Base-by-base conservation (phyloP, 768 basidiomycete species). In the Pulveroboletus ravenelii region DNA sequence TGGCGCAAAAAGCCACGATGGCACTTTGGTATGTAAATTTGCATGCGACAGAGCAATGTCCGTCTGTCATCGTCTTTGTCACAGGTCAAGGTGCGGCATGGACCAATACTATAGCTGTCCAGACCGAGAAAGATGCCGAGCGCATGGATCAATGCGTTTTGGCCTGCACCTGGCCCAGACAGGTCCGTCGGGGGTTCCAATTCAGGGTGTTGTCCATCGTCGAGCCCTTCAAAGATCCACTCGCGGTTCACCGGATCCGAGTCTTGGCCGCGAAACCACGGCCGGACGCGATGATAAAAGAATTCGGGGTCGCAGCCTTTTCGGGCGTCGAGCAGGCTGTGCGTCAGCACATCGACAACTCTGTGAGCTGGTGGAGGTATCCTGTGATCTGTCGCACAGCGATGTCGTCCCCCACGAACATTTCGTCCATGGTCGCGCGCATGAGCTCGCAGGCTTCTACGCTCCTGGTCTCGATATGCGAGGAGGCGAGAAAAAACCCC, bases 161-260 rank as follows among this genome's bases (percentile, higher is more conserved):
- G 90, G 0, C 89, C 90, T 2, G 90, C 90, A 55, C 83, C 86
- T 6, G 90, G 84, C 3, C 90, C 90, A 1, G 84, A 84, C 30
- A 87, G 73, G 55, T 86, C 78, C 6, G 67, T 70, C 1, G 78
- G 78, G n/a, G 69, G 55, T 9, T 61, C 60, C 9, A 79, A 67
- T 3, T 69, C 71, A 0, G 72, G 71, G 50, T 75, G 73, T 43
- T 10, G 30, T 10, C 1, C 30, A 10, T 71, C 69, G 10, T n/a
- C n/a, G n/a, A n/a, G n/a, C n/a, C n/a, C n/a, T n/a, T n/a, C n/a
- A n/a, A n/a, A n/a, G n/a, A n/a, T n/a, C n/a, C n/a, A n/a, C n/a
- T n/a, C n/a, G n/a, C n/a, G n/a, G n/a, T n/a, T n/a, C n/a, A n/a
- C n/a, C n/a, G n/a, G n/a, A n/a, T n/a, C n/a, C n/a, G n/a, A n/a